Base-by-base conservation (phyloP, 2,329 filamentous ascomycete genomes). In the Talaromyces marneffei region DNA sequence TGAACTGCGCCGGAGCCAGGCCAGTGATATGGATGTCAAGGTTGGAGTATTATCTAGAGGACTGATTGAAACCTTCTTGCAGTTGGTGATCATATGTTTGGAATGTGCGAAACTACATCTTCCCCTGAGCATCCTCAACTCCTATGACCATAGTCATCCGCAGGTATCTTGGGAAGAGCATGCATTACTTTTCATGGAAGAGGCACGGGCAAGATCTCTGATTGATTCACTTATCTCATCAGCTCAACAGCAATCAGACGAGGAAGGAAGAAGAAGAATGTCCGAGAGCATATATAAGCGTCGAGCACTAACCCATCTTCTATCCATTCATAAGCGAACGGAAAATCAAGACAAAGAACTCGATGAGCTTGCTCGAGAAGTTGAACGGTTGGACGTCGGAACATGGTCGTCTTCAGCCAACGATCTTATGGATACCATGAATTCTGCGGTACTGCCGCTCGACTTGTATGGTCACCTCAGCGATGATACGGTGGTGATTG, bases 181-280 rank as follows among this genome's bases (percentile, higher is more conserved):
- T 62, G 66, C 66, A 8, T 56, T 69, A 10, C 56, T 69, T 7
- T 69, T 69, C 48, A 39, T 67, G 10, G 67, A 69, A 48, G 65
- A 66, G 57, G 64, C 59, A 20, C 60, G 67, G 48, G 67, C 67
- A 18, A 62, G 66, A 12, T 60, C 65, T 12, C 64, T 69, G 2
- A 65, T 68, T 9, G 67, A 68, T 8, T 65, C 66, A 14, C 57
- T 69, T 29, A 57, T 65, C 27, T 35, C 62, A 33, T 61, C 42
- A 31, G 9, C 52, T 1, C 39, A 56, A 12, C 9, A 33, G 27
- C 59, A 48, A 8, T 58, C 56, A 18, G 42, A 58, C 7, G 40
- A 58, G 6, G 42, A 58, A 57, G 37, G 6, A 6, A 58, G 39
- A 20, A 35, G 27, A 18, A 58, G 56, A 27, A 57, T 61, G 52